Percentiles rank a stretch among this genome's conserved stretches.
Conservation (phyloP, 257 asterid species). For the Rhazya stricta region DNA sequence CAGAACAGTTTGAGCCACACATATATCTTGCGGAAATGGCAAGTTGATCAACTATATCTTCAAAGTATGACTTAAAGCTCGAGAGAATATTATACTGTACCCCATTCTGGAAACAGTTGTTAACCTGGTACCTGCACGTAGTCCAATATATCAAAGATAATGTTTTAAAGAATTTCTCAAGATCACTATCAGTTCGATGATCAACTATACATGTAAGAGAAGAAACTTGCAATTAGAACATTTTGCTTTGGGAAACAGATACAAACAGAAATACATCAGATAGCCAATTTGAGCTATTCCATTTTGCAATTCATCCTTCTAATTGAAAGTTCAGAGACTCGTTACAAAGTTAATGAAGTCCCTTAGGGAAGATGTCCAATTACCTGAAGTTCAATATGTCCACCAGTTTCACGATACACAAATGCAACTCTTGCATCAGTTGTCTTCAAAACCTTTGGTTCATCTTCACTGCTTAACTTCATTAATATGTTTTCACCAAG, state of each 20-base stretch:
- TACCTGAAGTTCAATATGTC: constrained; percentile 78
- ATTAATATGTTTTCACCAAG: constrained; percentile 65
- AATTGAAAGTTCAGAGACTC: background rate
- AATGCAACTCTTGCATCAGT: constrained; percentile 82
- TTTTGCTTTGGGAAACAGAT: background rate
- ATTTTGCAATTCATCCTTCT: background rate
- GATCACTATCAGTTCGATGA: background rate
- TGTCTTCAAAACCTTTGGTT: constrained; percentile 63
- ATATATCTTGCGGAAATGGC: background rate
- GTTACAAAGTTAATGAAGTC: background rate
- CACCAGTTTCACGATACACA: constrained; percentile 47
- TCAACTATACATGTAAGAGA: background rate
- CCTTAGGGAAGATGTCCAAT: constrained; percentile 1
- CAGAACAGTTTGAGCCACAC: background rate
- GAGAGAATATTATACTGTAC: background rate
- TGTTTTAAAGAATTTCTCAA: background rate
- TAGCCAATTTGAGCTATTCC: background rate
- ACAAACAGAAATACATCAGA: background rate
- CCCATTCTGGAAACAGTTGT: background rate
- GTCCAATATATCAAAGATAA: background rate
- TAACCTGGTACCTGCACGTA: background rate
- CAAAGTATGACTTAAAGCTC: too few relatives aligned
- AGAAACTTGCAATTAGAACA: background rate
- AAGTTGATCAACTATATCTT: too few relatives aligned
- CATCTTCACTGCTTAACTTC: constrained; percentile 80